These are phyloP conservation scores for Protomyces inundatus DNA, from an alignment of 1,139 yeast genomes.

Conservation along the genomic window DNA sequence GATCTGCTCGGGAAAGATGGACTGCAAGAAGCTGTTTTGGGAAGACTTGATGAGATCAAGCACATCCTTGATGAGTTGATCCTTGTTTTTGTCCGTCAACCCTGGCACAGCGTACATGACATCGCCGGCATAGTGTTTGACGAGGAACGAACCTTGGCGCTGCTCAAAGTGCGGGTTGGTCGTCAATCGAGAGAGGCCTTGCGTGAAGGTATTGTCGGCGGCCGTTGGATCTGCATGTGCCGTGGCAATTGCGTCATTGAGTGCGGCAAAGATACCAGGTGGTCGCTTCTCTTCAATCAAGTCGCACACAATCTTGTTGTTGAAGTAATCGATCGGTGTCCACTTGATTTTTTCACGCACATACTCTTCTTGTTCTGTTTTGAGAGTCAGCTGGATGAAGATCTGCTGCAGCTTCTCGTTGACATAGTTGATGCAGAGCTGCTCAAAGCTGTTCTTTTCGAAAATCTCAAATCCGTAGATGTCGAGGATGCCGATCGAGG, in stretches of 20 bases:
- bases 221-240: conserved; percentile 98
- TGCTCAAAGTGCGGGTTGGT: conserved; percentile 83
- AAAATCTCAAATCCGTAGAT: conserved; percentile 98
- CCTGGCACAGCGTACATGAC: conserved; percentile 85
- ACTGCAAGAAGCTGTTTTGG: conserved; percentile 56
- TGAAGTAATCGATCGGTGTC: conserved; percentile 96
- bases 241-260: conserved; percentile 95
- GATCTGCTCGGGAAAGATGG: conserved; percentile 72
- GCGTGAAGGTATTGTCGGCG: conserved; percentile 94
- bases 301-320: conserved; percentile 95
- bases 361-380: conserved; percentile 96
- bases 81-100: conserved; percentile 97
- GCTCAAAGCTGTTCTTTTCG: conserved; percentile 94
- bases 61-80: conserved; percentile 83
- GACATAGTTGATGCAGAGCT: conserved; percentile 92
- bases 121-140: conserved; percentile 98
- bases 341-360: conserved; percentile 92
- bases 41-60: conserved; percentile 73
- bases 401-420: conserved; percentile 96
- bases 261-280: conserved; percentile 93
- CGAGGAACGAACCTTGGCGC: conserved; percentile 78
- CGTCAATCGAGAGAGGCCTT: conserved; percentile 79
- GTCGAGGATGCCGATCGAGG: conserved; percentile 89
- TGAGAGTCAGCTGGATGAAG: conserved; percentile 87
- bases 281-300: conserved; percentile 91